Percentiles rank a stretch among this genome's conserved stretches.
Conservation (phyloP, 2,329 filamentous ascomycete genomes). For the Coniochaeta pulveracea region DNA sequence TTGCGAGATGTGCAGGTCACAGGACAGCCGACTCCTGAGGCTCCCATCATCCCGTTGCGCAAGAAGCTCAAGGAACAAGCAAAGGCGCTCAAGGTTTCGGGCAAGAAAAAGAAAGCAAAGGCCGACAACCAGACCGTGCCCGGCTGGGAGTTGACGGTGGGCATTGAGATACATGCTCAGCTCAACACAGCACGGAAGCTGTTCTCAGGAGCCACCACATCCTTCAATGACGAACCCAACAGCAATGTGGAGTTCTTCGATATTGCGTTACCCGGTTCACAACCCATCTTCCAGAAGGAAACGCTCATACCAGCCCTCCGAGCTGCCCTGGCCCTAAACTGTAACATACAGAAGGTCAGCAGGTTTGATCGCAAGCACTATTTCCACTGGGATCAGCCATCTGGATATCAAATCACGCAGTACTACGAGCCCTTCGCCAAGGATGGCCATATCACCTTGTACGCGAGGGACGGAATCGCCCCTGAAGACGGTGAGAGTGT, state of each 20-base stretch:
- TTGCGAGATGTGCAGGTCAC: too few species aligned
- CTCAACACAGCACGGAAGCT: slow-evolving; percentile 82
- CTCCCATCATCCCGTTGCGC: slow-evolving; percentile 40
- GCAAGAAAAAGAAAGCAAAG: slow-evolving; percentile 33
- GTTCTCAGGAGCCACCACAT: slow-evolving; percentile 64
- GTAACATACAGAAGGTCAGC: slow-evolving; percentile 64
- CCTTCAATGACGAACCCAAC: slow-evolving; percentile 58
- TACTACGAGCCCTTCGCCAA: slow-evolving; percentile 69
- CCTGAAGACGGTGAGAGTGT: slow-evolving; percentile 60
- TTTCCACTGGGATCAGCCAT: slow-evolving; percentile 96
- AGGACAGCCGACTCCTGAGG: too few species aligned
- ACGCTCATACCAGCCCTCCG: slow-evolving; percentile 82
- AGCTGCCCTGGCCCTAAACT: slow-evolving; percentile 75
- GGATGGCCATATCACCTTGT: slow-evolving; percentile 61
- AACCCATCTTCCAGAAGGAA: slow-evolving; percentile 74
- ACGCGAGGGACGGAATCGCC: slow-evolving; percentile 67
- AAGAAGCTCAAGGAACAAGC: slow-evolving; percentile 64
- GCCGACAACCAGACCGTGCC: slow-evolving; percentile 38
- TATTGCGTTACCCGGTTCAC: slow-evolving; percentile 76
- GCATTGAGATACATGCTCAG: slow-evolving; percentile 95
- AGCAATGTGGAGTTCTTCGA: slow-evolving; percentile 85
- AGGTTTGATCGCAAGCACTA: slow-evolving; percentile 96
- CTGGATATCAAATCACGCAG: slow-evolving; percentile 95
- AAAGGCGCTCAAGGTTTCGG: slow-evolving; percentile 32
- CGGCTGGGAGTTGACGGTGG: slow-evolving; percentile 88